Conservation (phyloP, 805 yeast genomes). For the Zygosaccharomyces gambellarensis region DNA sequence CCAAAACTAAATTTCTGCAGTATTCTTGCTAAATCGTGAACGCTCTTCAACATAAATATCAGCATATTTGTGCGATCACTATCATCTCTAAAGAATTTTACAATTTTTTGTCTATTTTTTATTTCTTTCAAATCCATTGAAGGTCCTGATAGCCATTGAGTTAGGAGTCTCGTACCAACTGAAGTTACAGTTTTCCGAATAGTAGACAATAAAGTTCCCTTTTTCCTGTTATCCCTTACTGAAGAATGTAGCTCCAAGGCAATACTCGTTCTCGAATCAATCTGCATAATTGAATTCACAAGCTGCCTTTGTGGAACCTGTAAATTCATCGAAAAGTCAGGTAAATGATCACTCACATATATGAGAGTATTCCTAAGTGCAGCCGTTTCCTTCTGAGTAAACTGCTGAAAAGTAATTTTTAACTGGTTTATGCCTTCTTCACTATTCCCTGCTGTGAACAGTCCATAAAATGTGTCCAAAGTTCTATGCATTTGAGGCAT, state of each 20-base stretch:
- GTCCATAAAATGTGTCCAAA: constrained; percentile 35
- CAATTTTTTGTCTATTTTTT: constrained; percentile 48
- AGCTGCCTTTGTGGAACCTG: constrained; percentile 60
- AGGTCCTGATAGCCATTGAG: constrained; percentile 82
- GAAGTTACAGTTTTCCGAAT: constrained; percentile 72
- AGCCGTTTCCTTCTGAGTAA: constrained; percentile 47
- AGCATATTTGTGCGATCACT: constrained; percentile 30
- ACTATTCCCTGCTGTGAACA: constrained; percentile 33
- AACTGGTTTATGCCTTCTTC: constrained; percentile 26
- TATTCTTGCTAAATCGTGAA: constrained; percentile 56
- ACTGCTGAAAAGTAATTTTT: constrained; percentile 24
- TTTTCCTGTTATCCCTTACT: constrained; percentile 49
- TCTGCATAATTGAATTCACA: constrained; percentile 55
- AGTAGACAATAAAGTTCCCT: constrained; percentile 67
- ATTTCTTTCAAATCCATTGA: constrained; percentile 56
- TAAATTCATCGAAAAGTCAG: constrained; percentile 57
- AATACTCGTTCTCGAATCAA: constrained; percentile 74
- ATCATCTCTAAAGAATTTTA: constrained; percentile 40
- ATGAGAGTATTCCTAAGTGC: constrained; percentile 61
- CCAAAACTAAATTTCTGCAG: constrained; percentile 54
- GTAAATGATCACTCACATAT: constrained; percentile 71
- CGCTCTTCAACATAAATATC: constrained; percentile 37
- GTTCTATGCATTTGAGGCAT: constrained; percentile 40
- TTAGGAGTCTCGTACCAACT: constrained; percentile 74
- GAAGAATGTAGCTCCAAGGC: constrained; percentile 68